These are phyloP conservation scores for Chrysosporium keratinophilum DNA, from an alignment of 2,329 filamentous ascomycete species.

Conservation along the genomic window DNA sequence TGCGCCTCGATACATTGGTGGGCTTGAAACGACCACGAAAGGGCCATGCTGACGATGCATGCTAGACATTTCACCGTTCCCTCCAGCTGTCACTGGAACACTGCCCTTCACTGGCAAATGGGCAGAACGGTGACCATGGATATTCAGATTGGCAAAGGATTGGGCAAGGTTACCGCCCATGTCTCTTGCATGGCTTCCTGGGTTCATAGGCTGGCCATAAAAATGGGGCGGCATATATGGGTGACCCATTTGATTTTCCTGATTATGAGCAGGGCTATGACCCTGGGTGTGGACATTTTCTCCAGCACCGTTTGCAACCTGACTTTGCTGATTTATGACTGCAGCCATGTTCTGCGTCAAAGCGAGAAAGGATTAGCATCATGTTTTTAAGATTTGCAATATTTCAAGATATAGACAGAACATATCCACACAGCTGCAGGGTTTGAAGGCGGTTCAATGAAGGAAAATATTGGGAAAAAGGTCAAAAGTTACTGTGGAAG, in stretches of 20 bases:
- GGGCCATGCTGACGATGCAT: conserved; percentile 22
- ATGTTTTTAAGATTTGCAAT: not conserved
- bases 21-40: conserved; percentile 27
- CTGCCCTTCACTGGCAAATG: conserved; percentile 22
- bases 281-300: conserved; percentile 17
- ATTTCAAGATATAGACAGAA: not conserved
- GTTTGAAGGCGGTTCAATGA: too few relatives aligned
- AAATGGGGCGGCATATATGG: conserved; percentile 18
- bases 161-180: conserved; percentile 19
- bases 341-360: not conserved
- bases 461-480: too few relatives aligned
- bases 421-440: too few relatives aligned
- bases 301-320: conserved; percentile 18
- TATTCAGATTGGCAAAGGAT: conserved; percentile 21
- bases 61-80: conserved; percentile 23
- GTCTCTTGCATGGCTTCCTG: conserved; percentile 15
- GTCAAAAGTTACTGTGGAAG: too few relatives aligned
- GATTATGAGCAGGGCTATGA: conserved; percentile 17
- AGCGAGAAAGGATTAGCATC: not conserved
- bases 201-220: conserved; percentile 18
- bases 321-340: conserved; percentile 22
- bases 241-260: conserved; percentile 21
- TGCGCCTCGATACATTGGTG: conserved; percentile 24
- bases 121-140: conserved; percentile 26
- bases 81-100: conserved; percentile 21